phyloP scores from a whole-genome alignment of 148 eudicot species.

The Fagopyrum tataricum region DNA sequence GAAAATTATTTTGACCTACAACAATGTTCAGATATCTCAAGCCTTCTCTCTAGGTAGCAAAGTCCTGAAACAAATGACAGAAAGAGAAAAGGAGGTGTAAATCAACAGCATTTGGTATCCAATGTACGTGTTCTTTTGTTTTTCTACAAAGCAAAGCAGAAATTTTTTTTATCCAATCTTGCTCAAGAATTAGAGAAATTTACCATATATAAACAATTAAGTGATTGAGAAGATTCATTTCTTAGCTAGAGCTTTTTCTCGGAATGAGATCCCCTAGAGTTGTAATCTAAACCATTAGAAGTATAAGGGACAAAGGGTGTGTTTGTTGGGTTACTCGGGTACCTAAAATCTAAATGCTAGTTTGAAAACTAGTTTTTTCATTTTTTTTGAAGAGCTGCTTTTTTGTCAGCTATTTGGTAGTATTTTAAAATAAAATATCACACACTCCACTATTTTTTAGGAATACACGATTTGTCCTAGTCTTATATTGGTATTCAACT shows the following conservation, averaged over 20 bases:
- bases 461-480: too few species aligned
- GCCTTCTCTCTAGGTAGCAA: slow-evolving; percentile 13
- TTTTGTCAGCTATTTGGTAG: too few species aligned
- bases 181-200: neutral
- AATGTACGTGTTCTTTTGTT: neutral
- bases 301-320: too few species aligned
- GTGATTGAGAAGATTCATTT: slow-evolving; percentile 1
- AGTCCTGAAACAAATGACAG: neutral
- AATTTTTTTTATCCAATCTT: neutral
- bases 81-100: neutral
- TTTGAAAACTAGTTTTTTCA: too few species aligned
- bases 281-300: too few species aligned
- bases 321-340: too few species aligned
- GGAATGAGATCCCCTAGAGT: too few species aligned
- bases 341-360: too few species aligned
- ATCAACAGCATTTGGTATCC: neutral
- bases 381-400: too few species aligned
- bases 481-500: too few species aligned
- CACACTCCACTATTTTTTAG: too few species aligned
- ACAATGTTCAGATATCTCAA: slow-evolving; percentile 11
- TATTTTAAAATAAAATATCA: too few species aligned
- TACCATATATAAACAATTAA: neutral
- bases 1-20: slow-evolving; percentile 12
- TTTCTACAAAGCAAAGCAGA: neutral
- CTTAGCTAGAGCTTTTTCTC: neutral